Base-by-base conservation (phyloP, 805 yeast genomes). In the Kuraishia cidri region DNA sequence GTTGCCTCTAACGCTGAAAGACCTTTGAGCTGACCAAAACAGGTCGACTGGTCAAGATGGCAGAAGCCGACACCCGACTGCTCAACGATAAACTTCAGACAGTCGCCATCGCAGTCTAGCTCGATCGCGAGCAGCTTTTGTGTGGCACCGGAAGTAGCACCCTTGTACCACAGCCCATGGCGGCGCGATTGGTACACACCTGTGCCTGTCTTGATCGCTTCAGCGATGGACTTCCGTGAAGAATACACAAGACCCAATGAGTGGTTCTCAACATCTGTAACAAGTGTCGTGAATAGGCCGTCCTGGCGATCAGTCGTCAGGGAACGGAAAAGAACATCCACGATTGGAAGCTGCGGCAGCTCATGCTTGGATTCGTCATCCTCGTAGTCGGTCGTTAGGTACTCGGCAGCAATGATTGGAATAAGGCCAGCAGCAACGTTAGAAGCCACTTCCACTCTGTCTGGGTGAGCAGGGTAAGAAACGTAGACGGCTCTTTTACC, bases 151-250 rank as follows among this genome's bases (percentile, higher is more conserved):
- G 95, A 82, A 2, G 96, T 84, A 35, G 81, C 80, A 20, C 98
- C 98, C 56, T 92, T 92, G 55, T 79, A 82, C 98, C 98, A 92
- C 37, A 92, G 68, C 28, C 94, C 97, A 39, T 85, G 77, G 48
- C 81, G 78, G 47, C 98, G 79, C 6, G 96, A 85, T 56, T 82
- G 96, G 58, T 92, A 92, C 2, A 92, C 95, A 37, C 98, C 98
- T 7, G 84, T 75, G 31, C 74, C 70, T 15, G 84, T 79, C 38
- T 73, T 74, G 44, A 92, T 72, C 9, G 97, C 92, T 46, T 82
- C 88, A 28, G 70, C 59, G 47, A 92, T 75, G 22, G 95, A 84
- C 45, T 81, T 87, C 26, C 58, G 58, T 0, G 95, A 85, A 1
- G 97, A 90, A 60, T 87, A 92, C 7, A 90, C 97, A 19, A 90